phyloP scores from a whole-genome alignment of 225 moss, liverwort and hornwort species.

The Bryoerythrophyllum caledonicum region DNA sequence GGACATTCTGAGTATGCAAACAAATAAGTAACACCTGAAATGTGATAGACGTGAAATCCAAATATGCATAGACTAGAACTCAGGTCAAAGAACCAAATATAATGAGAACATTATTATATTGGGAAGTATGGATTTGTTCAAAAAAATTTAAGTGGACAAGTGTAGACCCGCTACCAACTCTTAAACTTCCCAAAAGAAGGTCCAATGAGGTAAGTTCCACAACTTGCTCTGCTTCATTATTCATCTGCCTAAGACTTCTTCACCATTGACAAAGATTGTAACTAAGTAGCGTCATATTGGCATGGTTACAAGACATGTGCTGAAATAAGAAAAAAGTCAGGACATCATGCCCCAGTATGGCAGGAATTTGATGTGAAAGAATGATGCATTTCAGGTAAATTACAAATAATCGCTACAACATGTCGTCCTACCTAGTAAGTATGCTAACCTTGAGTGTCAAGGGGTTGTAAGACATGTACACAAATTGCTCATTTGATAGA shows the following conservation, averaged over 20 bases:
- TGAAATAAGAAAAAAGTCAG: conserved; percentile 8
- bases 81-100: no score
- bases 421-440: conserved; percentile 15
- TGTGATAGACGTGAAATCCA: no score
- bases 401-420: conserved; percentile 26
- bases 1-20: no score
- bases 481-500: conserved; percentile 14
- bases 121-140: no score
- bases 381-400: conserved; percentile 28
- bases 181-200: not conserved
- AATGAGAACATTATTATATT: no score
- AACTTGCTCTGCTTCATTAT: not conserved
- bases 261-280: not conserved
- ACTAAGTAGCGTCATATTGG: not conserved
- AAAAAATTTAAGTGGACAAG: not conserved
- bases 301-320: not conserved
- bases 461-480: conserved; percentile 22
- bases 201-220: not conserved
- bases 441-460: conserved; percentile 28
- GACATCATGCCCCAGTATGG: not conserved
- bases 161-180: not conserved
- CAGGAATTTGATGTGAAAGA: conserved; percentile 23
- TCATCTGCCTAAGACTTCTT: no score
- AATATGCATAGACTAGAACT: no score
- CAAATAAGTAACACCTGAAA: no score